Percentiles rank a stretch among this genome's conserved stretches.
Evolutionary conservation across 1,284 basidiomycete genomes (phyloP).

Genomic region (Cutaneotrichosporon spelunceum): DNA sequence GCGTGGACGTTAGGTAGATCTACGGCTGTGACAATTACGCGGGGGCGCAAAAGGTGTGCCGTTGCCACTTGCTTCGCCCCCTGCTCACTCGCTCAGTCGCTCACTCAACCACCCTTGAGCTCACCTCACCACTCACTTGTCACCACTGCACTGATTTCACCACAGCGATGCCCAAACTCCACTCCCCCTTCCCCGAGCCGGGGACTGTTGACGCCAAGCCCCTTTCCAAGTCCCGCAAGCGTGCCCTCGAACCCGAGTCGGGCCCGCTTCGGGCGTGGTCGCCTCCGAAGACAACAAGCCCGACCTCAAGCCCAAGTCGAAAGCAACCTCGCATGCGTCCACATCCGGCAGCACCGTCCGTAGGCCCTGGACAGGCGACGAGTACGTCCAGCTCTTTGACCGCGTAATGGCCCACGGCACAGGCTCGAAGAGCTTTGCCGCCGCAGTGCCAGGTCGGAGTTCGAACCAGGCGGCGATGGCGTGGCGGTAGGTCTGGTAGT

Average conservation of each 20-base stretch:
- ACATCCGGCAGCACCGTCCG: neutral
- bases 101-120: neutral
- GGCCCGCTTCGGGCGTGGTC: neutral
- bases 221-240: neutral
- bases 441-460: slow-evolving; percentile 13
- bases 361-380: slow-evolving; percentile 5
- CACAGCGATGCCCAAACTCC: neutral
- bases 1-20: neutral
- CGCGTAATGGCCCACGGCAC: slow-evolving; percentile 4
- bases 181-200: neutral
- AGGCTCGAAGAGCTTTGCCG: neutral
- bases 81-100: neutral
- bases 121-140: neutral
- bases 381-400: slow-evolving; percentile 15
- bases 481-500: slow-evolving; percentile 13
- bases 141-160: too few relatives aligned
- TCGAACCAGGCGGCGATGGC: slow-evolving; percentile 14
- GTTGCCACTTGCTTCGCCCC: too few relatives aligned
- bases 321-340: neutral
- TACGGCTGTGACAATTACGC: too few relatives aligned
- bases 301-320: neutral
- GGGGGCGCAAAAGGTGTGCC: neutral
- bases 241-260: neutral
- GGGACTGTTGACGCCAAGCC: neutral
- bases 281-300: neutral